Percentiles rank a stretch among this genome's conserved stretches.
These are phyloP conservation scores for Achaetomiella virescens DNA, from an alignment of 495 filamentous ascomycete species.

Conservation along the genomic window DNA sequence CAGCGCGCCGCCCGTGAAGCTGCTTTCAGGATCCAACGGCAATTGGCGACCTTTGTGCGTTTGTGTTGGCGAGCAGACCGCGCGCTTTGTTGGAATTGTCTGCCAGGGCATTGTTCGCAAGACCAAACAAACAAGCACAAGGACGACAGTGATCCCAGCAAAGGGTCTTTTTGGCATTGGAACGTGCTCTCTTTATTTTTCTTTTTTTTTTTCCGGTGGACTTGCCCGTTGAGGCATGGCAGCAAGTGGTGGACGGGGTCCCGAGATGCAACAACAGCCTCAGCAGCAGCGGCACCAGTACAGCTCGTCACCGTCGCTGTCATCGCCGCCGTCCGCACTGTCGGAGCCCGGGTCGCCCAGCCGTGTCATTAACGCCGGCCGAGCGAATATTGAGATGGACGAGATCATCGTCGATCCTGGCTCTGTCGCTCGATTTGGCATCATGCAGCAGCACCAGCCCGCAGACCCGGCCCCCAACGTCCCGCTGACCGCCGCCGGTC, in stretches of 20 bases:
- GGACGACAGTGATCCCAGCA: background rate
- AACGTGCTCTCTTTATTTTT: background rate
- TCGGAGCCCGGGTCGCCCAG: constrained; percentile 33
- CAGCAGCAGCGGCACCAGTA: constrained; percentile 15
- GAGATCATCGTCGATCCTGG: constrained; percentile 36
- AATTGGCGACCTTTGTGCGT: background rate
- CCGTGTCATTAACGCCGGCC: constrained; percentile 26
- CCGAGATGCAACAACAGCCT: constrained; percentile 18
- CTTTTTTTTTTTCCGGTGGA: background rate
- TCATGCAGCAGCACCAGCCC: constrained; percentile 29
- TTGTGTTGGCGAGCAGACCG: background rate
- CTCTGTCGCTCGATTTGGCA: constrained; percentile 24
- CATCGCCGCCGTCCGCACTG: constrained; percentile 31
- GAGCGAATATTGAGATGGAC: constrained; percentile 34
- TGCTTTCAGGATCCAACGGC: background rate
- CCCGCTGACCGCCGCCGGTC: constrained; percentile 39
- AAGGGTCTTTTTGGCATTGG: no score
- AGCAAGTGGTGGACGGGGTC: constrained; percentile 12
- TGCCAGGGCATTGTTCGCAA: background rate
- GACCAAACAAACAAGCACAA: background rate
- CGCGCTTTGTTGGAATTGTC: constrained; percentile 1
- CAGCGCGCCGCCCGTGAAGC: background rate
- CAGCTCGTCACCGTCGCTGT: constrained; percentile 34
- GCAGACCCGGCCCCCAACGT: constrained; percentile 19
- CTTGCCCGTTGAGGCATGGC: constrained; percentile 2